Evolutionary conservation across 305 asterid genomes (phyloP), one percentile per base, ranked within the genome.

Genomic region (Withania somnifera): DNA sequence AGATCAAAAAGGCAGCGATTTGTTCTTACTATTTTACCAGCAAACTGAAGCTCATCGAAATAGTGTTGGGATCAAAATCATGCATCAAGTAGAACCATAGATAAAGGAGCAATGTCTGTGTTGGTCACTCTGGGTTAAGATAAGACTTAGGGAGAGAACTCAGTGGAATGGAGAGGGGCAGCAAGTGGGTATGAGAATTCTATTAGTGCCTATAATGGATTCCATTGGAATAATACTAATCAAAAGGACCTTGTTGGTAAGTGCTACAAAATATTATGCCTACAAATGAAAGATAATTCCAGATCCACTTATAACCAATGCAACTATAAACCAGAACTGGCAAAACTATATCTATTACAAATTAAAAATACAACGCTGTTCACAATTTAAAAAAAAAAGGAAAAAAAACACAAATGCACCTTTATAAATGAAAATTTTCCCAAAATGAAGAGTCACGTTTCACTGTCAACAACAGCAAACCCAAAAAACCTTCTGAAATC

Each of bases 171-270:
- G 54, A 20, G 51, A 68, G 11, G 11, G 54, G 34, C 19, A 0
- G 19, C n/a, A 68, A 68, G 19, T 68, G 40, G 11, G 26, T 68
- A 14, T 20, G 19, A n/a, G 50, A 80, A 79, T 38, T 58, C 28
- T 78, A 56, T 78, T 56, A 58, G 45, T 58, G 32, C 61, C 83
- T 80, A 61, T 61, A 67, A 22, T 79, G 9, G 34, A 80, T 80
- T 79, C 61, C 36, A 60, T 80, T 40, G 19, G 20, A 57, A 77
- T 80, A 61, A 80, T 61, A 80, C 50, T 80, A 63, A 80, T 60
- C 24, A 6, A 42, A 15, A 80, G 63, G 61, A 17, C 42, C 77
- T 79, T 42, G n/a, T 32, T 78, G 45, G 76, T 38, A 79, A 42
- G 45, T 79, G 77, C 76, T 61, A 61, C 42, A 38, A 8, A 57